Evolutionary conservation across 2,329 filamentous ascomycete species (phyloP).

Genomic region (Verticillium isaacii): DNA sequence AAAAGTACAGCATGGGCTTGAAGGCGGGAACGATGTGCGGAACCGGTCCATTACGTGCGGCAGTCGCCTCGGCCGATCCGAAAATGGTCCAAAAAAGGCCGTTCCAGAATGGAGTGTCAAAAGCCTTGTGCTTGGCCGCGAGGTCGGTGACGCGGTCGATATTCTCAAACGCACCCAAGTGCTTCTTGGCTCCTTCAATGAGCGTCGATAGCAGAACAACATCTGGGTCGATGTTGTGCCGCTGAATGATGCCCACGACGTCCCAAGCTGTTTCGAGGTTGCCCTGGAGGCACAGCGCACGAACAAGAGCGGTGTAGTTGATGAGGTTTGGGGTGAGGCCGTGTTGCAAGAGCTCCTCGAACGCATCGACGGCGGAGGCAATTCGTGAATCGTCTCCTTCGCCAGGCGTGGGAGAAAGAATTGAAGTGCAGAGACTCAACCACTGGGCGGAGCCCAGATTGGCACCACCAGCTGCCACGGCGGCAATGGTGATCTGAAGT

Average conservation of each 20-base stretch:
- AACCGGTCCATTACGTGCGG: conserved; percentile 3
- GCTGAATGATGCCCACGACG: conserved; percentile 58
- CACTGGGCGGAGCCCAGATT: conserved; percentile 41
- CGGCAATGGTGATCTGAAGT: conserved; percentile 32
- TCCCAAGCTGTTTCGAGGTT: conserved; percentile 59
- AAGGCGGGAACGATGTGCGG: conserved; percentile 30
- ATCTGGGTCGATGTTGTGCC: conserved; percentile 58
- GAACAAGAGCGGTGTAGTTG: conserved; percentile 63
- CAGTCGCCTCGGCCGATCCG: conserved; percentile 36
- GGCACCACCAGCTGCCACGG: conserved; percentile 31
- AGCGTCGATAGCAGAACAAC: conserved; percentile 63
- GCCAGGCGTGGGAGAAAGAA: conserved; percentile 38
- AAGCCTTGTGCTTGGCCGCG: conserved; percentile 34
- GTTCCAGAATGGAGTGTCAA: conserved; percentile 44
- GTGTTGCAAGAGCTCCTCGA: conserved; percentile 51
- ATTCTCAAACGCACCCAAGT: conserved; percentile 41
- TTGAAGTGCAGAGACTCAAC: conserved; percentile 51
- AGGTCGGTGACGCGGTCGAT: conserved; percentile 36
- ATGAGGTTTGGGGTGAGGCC: conserved; percentile 60
- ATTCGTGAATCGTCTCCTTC: conserved; percentile 33
- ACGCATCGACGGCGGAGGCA: conserved; percentile 44
- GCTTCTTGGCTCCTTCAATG: conserved; percentile 63
- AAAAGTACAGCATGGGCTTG: conserved; percentile 42
- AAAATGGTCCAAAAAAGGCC: conserved; percentile 40
- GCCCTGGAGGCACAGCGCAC: conserved; percentile 63